These are phyloP conservation scores for Ustilaginoidea virens DNA, from an alignment of 2,329 filamentous ascomycete genomes.

Conservation along the genomic window DNA sequence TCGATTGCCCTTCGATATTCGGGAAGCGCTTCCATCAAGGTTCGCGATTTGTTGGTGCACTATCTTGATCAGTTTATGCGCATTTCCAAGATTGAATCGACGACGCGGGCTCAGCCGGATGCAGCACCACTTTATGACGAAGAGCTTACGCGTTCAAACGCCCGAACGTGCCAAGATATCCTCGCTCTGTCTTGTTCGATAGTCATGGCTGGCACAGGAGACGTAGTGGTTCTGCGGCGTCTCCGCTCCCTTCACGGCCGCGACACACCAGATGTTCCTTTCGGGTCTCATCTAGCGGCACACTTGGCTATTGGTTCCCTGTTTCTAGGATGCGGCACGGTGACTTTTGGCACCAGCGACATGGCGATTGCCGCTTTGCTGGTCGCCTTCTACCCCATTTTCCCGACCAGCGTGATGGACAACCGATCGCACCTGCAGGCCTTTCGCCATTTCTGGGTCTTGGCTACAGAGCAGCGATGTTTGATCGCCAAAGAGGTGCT, in stretches of 20 bases:
- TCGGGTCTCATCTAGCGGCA: slow-evolving; percentile 83
- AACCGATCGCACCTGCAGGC: slow-evolving; percentile 92
- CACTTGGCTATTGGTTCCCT: slow-evolving; percentile 84
- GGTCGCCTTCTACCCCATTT: slow-evolving; percentile 86
- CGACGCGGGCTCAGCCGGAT: slow-evolving; percentile 13
- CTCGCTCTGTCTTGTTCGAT: slow-evolving; percentile 68
- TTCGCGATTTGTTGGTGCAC: slow-evolving; percentile 66
- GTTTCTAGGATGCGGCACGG: slow-evolving; percentile 83
- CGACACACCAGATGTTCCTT: slow-evolving; percentile 68
- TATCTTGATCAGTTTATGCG: slow-evolving; percentile 81
- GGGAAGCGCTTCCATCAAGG: slow-evolving; percentile 52
- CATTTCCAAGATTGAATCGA: slow-evolving; percentile 44
- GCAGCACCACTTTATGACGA: slow-evolving; percentile 53
- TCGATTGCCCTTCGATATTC: slow-evolving; percentile 59
- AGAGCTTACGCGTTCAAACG: slow-evolving; percentile 66
- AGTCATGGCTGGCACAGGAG: slow-evolving; percentile 93
- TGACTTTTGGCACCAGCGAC: slow-evolving; percentile 80
- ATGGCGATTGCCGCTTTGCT: slow-evolving; percentile 74
- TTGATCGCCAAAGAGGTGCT: slow-evolving; percentile 77
- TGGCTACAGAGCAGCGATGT: slow-evolving; percentile 80
- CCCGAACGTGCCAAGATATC: slow-evolving; percentile 82
- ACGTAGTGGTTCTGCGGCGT: slow-evolving; percentile 69
- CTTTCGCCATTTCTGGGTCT: slow-evolving; percentile 92
- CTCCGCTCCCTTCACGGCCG: slow-evolving; percentile 79
- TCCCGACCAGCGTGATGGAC: slow-evolving; percentile 78